Evolutionary conservation across 345 rosid species (phyloP), one percentile per base, ranked within the genome.

Genomic region (Carallia brachiata): DNA sequence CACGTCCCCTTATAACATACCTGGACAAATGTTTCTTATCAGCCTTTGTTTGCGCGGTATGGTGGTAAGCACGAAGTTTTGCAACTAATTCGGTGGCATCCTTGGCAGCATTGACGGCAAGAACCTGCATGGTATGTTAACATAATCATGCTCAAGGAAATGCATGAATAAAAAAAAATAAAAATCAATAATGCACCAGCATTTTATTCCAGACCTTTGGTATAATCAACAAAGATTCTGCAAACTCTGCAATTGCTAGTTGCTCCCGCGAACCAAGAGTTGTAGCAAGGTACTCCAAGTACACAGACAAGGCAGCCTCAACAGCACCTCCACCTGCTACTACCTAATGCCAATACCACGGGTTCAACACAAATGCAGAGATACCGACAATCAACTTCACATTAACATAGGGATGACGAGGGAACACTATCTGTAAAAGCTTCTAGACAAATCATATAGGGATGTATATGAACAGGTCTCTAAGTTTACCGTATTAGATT

Each of bases 311-410:
- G 50, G 99, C 96, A 69, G 97, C 76, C 74, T 95, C 98, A 68
- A 95, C 98, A 2, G 99, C 99, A 68, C 98, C 99, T 75, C 99
- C 99, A 68, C 98, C 99, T 1, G 98, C 99, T 50, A 95, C 99
- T 59, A 92, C 98, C 99, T 92, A 72, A 81, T 32, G 36, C 61
- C 50, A 69, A 68, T 18, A 68, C 62, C 47, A 68, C 55, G 1
- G 60, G 31, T 56, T 56, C 60, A 55, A 9, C 15, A 0, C 32
- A 9, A 66, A 28, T 0, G 15, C 57, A 36, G 48, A 19, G 59
- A 62, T 61, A 69, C 52, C 50, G 10, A 34, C 12, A 10, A 70
- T 37, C 58, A 61, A n/a, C 2, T 47, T 44, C 60, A 28, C n/a
- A 15, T 7, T 10, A 47, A 47, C 19, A 59, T 50, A 36, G 16